Base-by-base conservation (phyloP, 805 yeast species). In the Ogataea methanolica region DNA sequence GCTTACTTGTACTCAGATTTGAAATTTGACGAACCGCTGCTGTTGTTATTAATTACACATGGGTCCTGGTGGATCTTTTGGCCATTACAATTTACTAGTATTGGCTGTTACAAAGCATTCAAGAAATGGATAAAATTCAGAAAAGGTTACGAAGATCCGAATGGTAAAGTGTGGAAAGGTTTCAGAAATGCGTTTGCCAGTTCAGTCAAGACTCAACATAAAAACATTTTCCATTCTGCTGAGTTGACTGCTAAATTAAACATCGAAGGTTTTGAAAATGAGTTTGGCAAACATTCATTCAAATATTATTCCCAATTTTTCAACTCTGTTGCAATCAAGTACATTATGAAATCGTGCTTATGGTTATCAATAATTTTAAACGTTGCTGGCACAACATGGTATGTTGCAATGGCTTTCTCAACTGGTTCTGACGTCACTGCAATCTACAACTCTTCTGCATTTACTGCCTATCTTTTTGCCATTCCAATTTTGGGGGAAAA, bases 381-480 rank as follows among this genome's bases (percentile, higher is more conserved):
- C 17, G 50, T 80, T 2, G 96, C 96, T 0, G 96, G 95, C 1
- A 71, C 78, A 17, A 79, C 96, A 2, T 88, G 96, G 96, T 89
- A 88, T 61, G 76, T 86, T 16, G 85, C 96, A 11, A 87, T 89
- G 81, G 74, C 82, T 31, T 67, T 86, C 60, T 82, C 96, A 0
- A 85, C 90, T 29, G 88, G 95, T 0, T 75, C 88, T 3, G 96
- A 89, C 58, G 85, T 89, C 35, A 89, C 96, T 2, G 96, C 96
- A 3, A 88, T 88, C 50, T 89, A 88, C 68, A 88, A 89, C 68
- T 88, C 94, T 62, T 83, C 92, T 15, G 95, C 96, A 0, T 89
- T 89, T 63, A 84, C 91, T 4, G 96, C 96, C 0, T 83, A 89
- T 59, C 78, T 87, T 15, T 88, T 89, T 66, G 88, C 95, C 4